Evolutionary conservation across 148 eudicot genomes (phyloP).

Genomic region (Rhododendron williamsianum): DNA sequence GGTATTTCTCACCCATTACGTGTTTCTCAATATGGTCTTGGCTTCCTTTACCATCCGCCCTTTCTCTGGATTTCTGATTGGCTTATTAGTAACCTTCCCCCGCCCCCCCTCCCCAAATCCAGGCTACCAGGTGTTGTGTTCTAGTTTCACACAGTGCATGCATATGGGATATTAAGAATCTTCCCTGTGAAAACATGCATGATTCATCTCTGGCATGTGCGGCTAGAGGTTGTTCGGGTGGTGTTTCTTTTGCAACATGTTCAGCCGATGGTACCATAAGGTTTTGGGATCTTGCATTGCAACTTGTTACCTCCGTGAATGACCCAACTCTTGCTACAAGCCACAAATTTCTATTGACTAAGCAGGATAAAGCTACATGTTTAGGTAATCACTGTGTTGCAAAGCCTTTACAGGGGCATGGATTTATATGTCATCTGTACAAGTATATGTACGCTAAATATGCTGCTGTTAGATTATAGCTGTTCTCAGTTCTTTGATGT

Average conservation of each 20-base stretch:
- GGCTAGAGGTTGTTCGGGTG: constrained; percentile 54
- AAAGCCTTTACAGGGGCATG: not conserved
- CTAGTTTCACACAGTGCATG: constrained; percentile 54
- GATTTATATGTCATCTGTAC: not conserved
- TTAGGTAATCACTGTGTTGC: constrained; percentile 25
- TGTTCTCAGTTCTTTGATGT: not conserved
- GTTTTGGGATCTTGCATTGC: constrained; percentile 44
- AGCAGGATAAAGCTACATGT: constrained; percentile 17
- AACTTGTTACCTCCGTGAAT: constrained; percentile 21
- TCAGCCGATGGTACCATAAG: constrained; percentile 56
- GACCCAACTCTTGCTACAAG: constrained; percentile 11
- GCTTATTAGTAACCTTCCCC: not conserved
- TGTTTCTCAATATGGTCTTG: too few species aligned
- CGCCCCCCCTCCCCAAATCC: not conserved
- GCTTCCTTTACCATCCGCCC: too few species aligned
- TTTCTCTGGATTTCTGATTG: too few species aligned
- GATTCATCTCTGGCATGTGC: constrained; percentile 46
- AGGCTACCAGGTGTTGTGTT: constrained; percentile 50
- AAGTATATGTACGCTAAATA: not conserved
- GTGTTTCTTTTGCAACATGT: constrained; percentile 63
- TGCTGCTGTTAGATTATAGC: not conserved
- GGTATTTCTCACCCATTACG: not conserved
- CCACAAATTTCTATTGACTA: constrained; percentile 7
- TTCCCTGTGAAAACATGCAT: constrained; percentile 48
- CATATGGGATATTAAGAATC: constrained; percentile 48